Conservation (phyloP, 257 asterid species). For the Solanum dulcamara region DNA sequence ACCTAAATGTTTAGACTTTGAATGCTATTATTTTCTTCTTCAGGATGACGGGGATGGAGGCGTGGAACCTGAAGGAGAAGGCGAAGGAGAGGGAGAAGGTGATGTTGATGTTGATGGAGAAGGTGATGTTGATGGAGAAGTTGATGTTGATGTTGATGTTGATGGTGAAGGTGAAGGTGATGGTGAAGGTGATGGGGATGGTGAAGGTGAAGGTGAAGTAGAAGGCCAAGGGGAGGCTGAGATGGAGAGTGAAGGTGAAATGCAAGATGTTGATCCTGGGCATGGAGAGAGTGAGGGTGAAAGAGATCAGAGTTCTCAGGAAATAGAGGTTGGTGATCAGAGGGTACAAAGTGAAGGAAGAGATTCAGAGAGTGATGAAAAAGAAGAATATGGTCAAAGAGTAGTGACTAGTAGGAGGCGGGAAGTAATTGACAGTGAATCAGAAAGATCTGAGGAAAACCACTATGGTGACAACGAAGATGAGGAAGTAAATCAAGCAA, state of each 20-base stretch:
- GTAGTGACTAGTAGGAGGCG: constrained; percentile 70
- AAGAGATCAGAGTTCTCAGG: constrained; percentile 75
- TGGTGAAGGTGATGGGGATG: constrained; percentile 70
- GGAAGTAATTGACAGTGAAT: constrained; percentile 55
- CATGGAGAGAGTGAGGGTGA: constrained; percentile 80
- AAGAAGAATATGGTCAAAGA: constrained; percentile 55
- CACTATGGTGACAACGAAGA: constrained; percentile 61
- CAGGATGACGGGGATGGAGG: constrained; percentile 59
- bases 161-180: constrained; percentile 33
- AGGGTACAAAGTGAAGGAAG: constrained; percentile 76
- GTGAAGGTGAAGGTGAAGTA: constrained; percentile 51
- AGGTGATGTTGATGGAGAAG: constrained; percentile 39
- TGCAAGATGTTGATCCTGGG: constrained; percentile 42
- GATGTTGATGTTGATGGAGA: constrained; percentile 43
- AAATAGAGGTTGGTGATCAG: constrained; percentile 62
- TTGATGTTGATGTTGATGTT: constrained; percentile 41
- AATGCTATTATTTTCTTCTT: neutral
- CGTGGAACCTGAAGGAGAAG: constrained; percentile 44
- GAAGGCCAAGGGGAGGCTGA: constrained; percentile 69
- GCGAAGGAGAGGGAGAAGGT: constrained; percentile 42
- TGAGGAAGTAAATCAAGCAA: constrained; percentile 68
- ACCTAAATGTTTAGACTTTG: neutral
- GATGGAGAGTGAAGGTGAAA: constrained; percentile 69
- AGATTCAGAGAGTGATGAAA: constrained; percentile 71
- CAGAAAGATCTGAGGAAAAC: constrained; percentile 84